phyloP scores from a whole-genome alignment of 139 green algal species.

The Axilococcus clingmanii region DNA sequence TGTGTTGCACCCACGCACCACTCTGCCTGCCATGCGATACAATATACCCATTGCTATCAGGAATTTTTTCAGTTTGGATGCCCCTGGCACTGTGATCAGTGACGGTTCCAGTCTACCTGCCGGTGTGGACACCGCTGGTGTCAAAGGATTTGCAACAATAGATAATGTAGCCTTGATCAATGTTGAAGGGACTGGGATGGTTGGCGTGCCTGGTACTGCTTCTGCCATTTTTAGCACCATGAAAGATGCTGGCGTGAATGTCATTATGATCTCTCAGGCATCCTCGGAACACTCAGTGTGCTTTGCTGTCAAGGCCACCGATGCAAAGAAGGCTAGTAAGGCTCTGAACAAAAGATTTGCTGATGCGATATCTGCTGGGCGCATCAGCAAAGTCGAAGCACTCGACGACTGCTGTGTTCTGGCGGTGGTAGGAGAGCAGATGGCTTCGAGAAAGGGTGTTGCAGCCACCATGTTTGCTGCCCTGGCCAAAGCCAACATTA shows the following conservation, averaged over 20 bases:
- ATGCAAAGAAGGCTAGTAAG: slow-evolving; percentile 31
- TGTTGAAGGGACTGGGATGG: slow-evolving; percentile 95
- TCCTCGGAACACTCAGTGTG: slow-evolving; percentile 93
- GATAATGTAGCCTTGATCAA: slow-evolving; percentile 89
- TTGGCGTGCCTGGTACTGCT: slow-evolving; percentile 90
- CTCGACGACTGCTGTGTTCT: slow-evolving; percentile 83
- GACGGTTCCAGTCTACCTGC: slow-evolving; percentile 13
- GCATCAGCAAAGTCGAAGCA: slow-evolving; percentile 60
- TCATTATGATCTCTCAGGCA: slow-evolving; percentile 95
- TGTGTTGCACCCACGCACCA: slow-evolving; percentile 95
- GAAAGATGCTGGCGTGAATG: slow-evolving; percentile 82
- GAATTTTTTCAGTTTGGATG: slow-evolving; percentile 91
- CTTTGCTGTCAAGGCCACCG: slow-evolving; percentile 77
- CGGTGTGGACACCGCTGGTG: slow-evolving; percentile 7
- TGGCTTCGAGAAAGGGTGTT: slow-evolving; percentile 75
- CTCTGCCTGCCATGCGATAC: slow-evolving; percentile 90
- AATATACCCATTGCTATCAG: slow-evolving; percentile 88
- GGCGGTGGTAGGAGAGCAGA: slow-evolving; percentile 87
- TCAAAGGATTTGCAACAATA: slow-evolving; percentile 98
- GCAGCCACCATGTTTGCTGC: slow-evolving; percentile 87
- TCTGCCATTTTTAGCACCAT: slow-evolving; percentile 78
- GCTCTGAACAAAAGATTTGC: slow-evolving; percentile 50
- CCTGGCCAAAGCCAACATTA: slow-evolving; percentile 88
- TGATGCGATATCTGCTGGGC: slow-evolving; percentile 53
- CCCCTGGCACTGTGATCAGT: slow-evolving; percentile 35